Conservation (phyloP, 177 flowering plant genomes). For the Vitis hybrid region DNA sequence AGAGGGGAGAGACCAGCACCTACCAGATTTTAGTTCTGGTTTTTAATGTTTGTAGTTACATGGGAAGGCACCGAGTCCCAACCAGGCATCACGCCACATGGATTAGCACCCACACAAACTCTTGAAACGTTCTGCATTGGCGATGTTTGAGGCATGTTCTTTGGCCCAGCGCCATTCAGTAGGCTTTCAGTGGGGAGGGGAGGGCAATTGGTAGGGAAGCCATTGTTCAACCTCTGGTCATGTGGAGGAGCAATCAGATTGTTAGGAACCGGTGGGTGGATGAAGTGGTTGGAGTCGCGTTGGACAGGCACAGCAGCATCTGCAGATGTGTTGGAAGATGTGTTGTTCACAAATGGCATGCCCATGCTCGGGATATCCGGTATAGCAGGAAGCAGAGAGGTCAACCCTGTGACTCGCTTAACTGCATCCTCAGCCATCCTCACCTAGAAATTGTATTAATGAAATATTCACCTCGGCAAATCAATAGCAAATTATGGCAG, state of each 20-base stretch:
- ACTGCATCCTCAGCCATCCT: constrained; percentile 49
- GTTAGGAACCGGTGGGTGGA: constrained; percentile 17
- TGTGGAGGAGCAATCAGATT: constrained; percentile 9
- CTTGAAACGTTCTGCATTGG: constrained; percentile 3
- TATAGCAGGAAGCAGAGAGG: constrained; percentile 22
- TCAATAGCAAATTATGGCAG: not conserved
- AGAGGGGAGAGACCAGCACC: not conserved
- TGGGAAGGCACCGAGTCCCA: constrained; percentile 11
- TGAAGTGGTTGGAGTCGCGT: constrained; percentile 22
- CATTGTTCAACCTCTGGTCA: constrained; percentile 15
- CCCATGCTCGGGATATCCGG: constrained; percentile 11
- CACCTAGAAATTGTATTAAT: constrained; percentile 26
- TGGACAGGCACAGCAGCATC: constrained; percentile 14
- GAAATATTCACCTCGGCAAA: not conserved
- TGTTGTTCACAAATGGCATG: constrained; percentile 16
- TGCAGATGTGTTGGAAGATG: not conserved
- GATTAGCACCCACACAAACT: not conserved
- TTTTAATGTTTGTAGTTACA: constrained; percentile 2
- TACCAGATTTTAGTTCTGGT: not conserved
- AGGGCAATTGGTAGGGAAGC: constrained; percentile 2
- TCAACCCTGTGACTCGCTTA: constrained; percentile 34
- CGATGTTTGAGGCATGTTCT: constrained; percentile 6
- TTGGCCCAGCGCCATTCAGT: constrained; percentile 6
- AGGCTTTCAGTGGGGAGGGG: constrained; percentile 8
- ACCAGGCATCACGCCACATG: constrained; percentile 7